Evolutionary conservation across 495 filamentous ascomycete genomes (phyloP).

Genomic region (Aspergillus nidulans): DNA sequence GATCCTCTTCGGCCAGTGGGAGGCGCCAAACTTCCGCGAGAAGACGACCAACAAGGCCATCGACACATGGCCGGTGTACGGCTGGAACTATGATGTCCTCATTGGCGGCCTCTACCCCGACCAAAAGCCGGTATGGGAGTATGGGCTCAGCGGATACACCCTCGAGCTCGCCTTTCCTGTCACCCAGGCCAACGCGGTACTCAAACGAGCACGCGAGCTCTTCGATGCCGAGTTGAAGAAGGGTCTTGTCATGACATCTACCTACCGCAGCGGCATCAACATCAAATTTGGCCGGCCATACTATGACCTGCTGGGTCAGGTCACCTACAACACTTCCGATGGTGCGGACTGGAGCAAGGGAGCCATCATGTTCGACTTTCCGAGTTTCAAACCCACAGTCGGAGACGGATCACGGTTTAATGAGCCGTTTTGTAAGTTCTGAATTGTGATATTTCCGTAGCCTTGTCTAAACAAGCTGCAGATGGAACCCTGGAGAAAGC

Average conservation of each 20-base stretch:
- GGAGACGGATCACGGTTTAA: conserved; percentile 9
- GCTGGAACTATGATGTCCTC: conserved; percentile 15
- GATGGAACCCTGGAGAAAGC: conserved; percentile 4
- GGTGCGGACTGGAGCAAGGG: conserved; percentile 14
- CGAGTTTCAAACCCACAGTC: conserved; percentile 6
- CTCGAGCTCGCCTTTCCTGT: conserved; percentile 12
- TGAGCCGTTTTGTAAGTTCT: conserved; percentile 11
- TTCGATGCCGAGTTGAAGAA: conserved; percentile 11
- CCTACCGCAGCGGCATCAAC: conserved; percentile 14
- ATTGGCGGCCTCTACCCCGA: conserved; percentile 15
- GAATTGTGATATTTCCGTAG: background rate
- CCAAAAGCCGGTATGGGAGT: conserved; percentile 15
- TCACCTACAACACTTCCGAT: conserved; percentile 13
- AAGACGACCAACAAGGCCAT: conserved; percentile 14
- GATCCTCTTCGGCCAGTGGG: conserved; percentile 13
- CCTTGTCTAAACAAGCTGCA: background rate
- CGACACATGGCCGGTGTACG: conserved; percentile 11
- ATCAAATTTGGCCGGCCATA: conserved; percentile 15
- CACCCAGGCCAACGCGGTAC: conserved; percentile 5
- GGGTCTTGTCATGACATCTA: conserved; percentile 9
- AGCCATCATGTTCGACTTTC: conserved; percentile 16
- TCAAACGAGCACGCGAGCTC: conserved; percentile 8
- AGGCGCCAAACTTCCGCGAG: conserved; percentile 13
- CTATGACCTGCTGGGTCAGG: conserved; percentile 14
- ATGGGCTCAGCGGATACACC: conserved; percentile 11